Percentiles rank a stretch among this genome's conserved stretches.
Conservation (phyloP, 257 asterid species). For the Solanum appendiculatum region DNA sequence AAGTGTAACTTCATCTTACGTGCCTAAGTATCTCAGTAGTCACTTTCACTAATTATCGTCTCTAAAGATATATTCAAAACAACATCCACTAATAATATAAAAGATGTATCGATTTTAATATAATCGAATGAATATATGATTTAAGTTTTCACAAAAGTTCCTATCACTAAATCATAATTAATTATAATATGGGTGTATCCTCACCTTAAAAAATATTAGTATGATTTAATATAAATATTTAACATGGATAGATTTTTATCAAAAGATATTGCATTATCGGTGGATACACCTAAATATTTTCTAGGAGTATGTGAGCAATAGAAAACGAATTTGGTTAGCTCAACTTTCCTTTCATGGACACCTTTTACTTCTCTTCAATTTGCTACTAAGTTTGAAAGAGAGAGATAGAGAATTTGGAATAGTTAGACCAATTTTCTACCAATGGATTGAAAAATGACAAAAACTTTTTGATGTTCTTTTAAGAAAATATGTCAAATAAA, state of each 20-base stretch:
- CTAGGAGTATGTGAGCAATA: neutral
- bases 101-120: no score
- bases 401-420: neutral
- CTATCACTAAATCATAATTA: neutral
- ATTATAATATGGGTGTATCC: neutral
- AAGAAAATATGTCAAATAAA: no score
- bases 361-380: neutral
- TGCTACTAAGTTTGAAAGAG: neutral
- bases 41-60: neutral
- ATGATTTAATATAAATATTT: neutral
- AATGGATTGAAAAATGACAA: neutral
- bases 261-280: neutral
- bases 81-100: neutral
- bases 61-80: neutral
- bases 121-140: neutral
- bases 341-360: neutral
- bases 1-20: neutral
- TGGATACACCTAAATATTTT: neutral
- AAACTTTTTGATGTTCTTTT: neutral
- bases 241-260: fast-evolving
- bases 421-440: neutral
- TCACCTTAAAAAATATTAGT: neutral
- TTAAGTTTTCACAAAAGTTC: neutral
- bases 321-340: neutral
- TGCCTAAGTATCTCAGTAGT: no score